Evolutionary conservation across 1,284 basidiomycete genomes (phyloP).

Genomic region (Ceratobasidium theobromae): DNA sequence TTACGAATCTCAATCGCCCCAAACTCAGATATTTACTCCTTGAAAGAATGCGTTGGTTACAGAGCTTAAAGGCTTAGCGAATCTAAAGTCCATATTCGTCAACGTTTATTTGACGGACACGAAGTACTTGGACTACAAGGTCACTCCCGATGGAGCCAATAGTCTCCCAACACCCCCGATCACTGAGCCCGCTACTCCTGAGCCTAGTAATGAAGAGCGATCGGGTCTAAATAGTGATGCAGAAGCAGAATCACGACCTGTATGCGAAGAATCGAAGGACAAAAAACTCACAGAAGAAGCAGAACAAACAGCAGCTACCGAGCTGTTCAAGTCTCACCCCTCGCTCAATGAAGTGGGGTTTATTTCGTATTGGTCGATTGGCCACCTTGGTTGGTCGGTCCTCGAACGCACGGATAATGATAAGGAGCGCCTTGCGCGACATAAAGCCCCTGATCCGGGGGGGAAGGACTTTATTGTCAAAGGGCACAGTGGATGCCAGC

Average conservation of each 20-base stretch:
- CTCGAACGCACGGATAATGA: background rate
- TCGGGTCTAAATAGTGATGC: background rate
- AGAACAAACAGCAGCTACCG: background rate
- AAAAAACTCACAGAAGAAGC: background rate
- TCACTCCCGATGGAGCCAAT: too few relatives aligned
- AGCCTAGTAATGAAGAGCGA: background rate
- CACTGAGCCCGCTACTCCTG: too few relatives aligned
- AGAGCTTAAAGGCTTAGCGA: background rate
- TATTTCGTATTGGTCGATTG: constrained; percentile 14
- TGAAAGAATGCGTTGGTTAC: constrained; percentile 21
- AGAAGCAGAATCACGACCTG: background rate
- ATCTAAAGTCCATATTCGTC: constrained; percentile 22
- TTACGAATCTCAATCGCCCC: background rate
- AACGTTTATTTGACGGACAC: constrained; percentile 29
- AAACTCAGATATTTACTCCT: background rate
- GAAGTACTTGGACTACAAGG: constrained; percentile 3
- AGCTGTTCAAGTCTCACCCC: constrained; percentile 6
- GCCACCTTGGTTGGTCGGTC: constrained; percentile 16
- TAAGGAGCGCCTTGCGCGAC: background rate
- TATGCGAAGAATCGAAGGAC: background rate
- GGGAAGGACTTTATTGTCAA: background rate
- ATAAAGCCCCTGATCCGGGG: background rate
- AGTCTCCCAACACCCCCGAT: too few relatives aligned
- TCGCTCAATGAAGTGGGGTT: background rate
- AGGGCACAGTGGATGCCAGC: too few relatives aligned